Evolutionary conservation across 1,139 yeast genomes (phyloP).

Genomic region (Geotrichum candidum): DNA sequence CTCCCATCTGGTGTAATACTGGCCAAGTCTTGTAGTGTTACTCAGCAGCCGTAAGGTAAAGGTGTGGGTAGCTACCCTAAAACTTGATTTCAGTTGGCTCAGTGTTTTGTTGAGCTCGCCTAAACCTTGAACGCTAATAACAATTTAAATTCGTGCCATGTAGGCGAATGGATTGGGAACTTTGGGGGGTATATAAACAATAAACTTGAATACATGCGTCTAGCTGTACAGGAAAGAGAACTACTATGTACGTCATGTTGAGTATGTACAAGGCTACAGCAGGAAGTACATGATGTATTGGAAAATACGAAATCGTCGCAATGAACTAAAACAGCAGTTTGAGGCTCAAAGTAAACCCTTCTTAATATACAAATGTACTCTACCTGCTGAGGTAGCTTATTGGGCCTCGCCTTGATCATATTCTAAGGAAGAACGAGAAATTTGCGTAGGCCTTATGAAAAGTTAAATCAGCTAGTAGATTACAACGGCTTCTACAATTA

Average conservation of each 20-base stretch:
- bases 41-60: too few relatives aligned
- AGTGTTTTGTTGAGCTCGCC: not conserved
- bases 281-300: not conserved
- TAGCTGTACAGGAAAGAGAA: not conserved
- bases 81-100: not conserved
- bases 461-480: too few relatives aligned
- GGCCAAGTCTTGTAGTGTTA: too few relatives aligned
- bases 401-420: too few relatives aligned
- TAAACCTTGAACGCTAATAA: not conserved
- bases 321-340: not conserved
- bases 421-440: too few relatives aligned
- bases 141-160: not conserved
- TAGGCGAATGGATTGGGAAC: not conserved
- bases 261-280: not conserved
- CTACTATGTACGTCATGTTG: not conserved
- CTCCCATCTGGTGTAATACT: too few relatives aligned
- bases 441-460: too few relatives aligned
- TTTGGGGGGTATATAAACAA: not conserved
- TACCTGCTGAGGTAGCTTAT: too few relatives aligned
- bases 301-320: not conserved
- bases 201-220: not conserved
- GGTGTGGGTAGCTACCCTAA: too few relatives aligned
- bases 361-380: too few relatives aligned
- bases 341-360: too few relatives aligned
- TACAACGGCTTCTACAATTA: too few relatives aligned